Base-by-base conservation (phyloP, 2,329 filamentous ascomycete genomes). In the Lachnellula occidentalis region DNA sequence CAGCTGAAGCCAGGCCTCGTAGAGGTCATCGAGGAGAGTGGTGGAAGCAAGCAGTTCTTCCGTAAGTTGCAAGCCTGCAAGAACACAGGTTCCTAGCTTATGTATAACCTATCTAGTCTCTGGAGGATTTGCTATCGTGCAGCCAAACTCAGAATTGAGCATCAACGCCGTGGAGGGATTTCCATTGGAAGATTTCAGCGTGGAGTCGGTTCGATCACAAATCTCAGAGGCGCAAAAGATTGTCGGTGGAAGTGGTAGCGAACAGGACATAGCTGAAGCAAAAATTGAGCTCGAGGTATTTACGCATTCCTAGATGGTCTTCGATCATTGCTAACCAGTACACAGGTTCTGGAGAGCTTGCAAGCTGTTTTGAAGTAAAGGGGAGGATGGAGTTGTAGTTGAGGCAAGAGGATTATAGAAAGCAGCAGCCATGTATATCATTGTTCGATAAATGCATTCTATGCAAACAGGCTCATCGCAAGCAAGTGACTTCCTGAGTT, bases 131-230 rank as follows among this genome's bases (percentile, higher is more conserved):
- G 94, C 94, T 69, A 86, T 94, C 67, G 91, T 99, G 59, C 94
- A 99, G 81, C 94, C 94, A 71, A 86, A 91, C 80, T 97, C 92
- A 41, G 76, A 85, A 69, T 80, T 99, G 74, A 96, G 90, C 87
- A 96, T 99, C 82, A 99, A 97, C 78, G 92, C 94, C 66, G 89
- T 95, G 59, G 94, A 99, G 81, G 94, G 89, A 57, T 97, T 86
- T 80, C 80, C 92, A 61, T 77, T 99, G 56, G 94, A 97, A 76
- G 91, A 96, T 71, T 99, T 99, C 82, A 96, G 89, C 81, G 78
- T 85, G 65, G 94, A 97, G 61, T 86, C 89, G 64, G 89, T 99
- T 73, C 84, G 83, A 71, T 83, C 87, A 71, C 92, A 96, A 80
- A 90, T 97, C 68, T 77, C 89, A 58, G 94, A 99, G 80, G 91